Evolutionary conservation across 441 rosid genomes (phyloP), one percentile per base, ranked within the genome.

Genomic region (Populus tomentosa): DNA sequence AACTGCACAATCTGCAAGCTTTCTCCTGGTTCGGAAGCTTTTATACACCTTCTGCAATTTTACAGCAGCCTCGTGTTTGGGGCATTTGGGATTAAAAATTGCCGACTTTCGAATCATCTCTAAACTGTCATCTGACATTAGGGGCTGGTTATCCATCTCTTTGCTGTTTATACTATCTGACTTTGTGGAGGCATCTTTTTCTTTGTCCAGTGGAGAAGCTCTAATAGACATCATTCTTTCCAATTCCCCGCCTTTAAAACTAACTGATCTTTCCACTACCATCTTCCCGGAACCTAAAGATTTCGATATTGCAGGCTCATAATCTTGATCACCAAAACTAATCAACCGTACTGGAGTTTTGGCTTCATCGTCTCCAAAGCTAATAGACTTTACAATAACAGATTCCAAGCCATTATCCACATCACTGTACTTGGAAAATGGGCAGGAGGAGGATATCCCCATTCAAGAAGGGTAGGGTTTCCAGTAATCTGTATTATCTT

Each of bases 1-100:
- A 78, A 95, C 97, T 0, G 98, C 98, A 67, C 99, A 92, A 87
- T 95, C 97, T 0, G 98, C 99, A 4, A 95, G 90, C 93, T 89
- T 92, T 85, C 99, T 84, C 70, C 98, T 88, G 1, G 98, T 95
- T 59, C 97, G 85, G 79, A 95, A 94, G 79, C 99, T 95, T 74
- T 91, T 94, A 64, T 92, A 95, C 56, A 95, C 99, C 40, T 94
- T 95, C 89, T 91, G 98, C 79, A 95, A 80, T 79, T 87, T 89
- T 24, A 90, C 77, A 14, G 99, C 97, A 35, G 97, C 98, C 82
- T 87, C 81, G 70, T 87, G 90, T 80, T 87, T 85, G 0, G 89
- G 93, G 64, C 78, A 88, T 53, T 36, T 28, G 9, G 87, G 91
- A 80, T 89, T 87, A 2, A 85, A 83, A 85, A 83, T 40, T 1